Conservation (phyloP, 148 eudicot species). For the Rheum nobile region DNA sequence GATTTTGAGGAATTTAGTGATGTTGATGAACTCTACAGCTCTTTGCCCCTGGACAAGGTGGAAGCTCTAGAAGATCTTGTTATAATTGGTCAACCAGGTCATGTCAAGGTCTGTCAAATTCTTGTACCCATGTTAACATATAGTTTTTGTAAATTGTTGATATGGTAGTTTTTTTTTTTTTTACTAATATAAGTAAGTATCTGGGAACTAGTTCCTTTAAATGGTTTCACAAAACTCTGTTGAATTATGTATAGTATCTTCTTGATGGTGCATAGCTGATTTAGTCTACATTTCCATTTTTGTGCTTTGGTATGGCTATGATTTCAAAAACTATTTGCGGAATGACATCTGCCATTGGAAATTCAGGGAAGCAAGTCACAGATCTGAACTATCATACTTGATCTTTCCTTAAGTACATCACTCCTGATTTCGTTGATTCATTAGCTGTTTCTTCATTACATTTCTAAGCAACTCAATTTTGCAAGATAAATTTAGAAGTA, state of each 20-base stretch:
- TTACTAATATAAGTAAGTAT: neutral
- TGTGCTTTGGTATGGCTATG: conserved; percentile 16
- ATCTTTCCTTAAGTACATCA: conserved; percentile 4
- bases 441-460: neutral
- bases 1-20: conserved; percentile 93
- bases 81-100: conserved; percentile 61
- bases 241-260: conserved; percentile 1
- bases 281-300: conserved; percentile 18
- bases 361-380: conserved; percentile 32
- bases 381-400: conserved; percentile 22
- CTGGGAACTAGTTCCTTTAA: neutral
- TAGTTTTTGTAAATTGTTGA: neutral
- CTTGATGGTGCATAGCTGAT: conserved; percentile 15
- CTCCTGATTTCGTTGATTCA: neutral
- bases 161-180: neutral
- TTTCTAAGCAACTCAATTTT: neutral
- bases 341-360: conserved; percentile 13
- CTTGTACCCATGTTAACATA: neutral
- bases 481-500: neutral
- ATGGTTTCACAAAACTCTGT: neutral
- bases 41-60: conserved; percentile 88
- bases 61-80: conserved; percentile 96
- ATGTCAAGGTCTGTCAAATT: conserved; percentile 55
- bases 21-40: conserved; percentile 86
- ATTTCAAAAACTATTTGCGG: conserved; percentile 15